Evolutionary conservation across 371 early-diverging fungal species (phyloP), one percentile per base, ranked within the genome.

Genomic region (Chytridium lagenaria): DNA sequence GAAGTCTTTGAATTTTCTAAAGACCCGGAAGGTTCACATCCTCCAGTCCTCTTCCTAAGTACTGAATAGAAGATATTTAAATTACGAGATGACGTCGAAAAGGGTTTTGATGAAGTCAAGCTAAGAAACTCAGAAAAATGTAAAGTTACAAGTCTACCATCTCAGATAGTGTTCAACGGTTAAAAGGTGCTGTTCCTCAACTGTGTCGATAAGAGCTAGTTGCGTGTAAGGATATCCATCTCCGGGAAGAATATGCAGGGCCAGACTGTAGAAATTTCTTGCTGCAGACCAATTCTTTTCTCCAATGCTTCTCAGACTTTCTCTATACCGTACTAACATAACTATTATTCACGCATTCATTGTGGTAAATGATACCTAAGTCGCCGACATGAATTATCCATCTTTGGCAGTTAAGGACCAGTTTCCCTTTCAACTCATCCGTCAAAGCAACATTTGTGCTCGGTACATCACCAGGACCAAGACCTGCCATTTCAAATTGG

Each of bases 211-310:
- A 5, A 90, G 88, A 0, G 89, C 89, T 31, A 89, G 78, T 78
- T 90, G 90, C 70, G 88, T 90, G 77, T 83, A 86, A 0, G 90
- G 89, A 67, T 90, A 88, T 30, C 88, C 88, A 63, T 75, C 81
- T 19, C 80, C 77, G 1, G 90, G 90, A 1, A 84, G 69, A n/a
- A 90, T 66, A 10, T 74, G 76, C 52, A 83, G 70, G 1, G 90
- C 89, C 59, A 86, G 74, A 44, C 74, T 77, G 79, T 90, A 90
- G 68, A 86, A 90, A 51, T 81, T 81, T 16, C 78, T 61, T 0
- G 89, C 85, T 0, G 77, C 73, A 0, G 83, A 77, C 79, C 84
- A 87, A 30, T 83, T 82, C 69, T 85, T 84, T 44, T 71, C 77
- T 33, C 78, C 78, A 19, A 78, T 77, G 26, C 37, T 49, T 15